Evolutionary conservation across 2,329 filamentous ascomycete genomes (phyloP).

Genomic region (Xylariaceae sp.): DNA sequence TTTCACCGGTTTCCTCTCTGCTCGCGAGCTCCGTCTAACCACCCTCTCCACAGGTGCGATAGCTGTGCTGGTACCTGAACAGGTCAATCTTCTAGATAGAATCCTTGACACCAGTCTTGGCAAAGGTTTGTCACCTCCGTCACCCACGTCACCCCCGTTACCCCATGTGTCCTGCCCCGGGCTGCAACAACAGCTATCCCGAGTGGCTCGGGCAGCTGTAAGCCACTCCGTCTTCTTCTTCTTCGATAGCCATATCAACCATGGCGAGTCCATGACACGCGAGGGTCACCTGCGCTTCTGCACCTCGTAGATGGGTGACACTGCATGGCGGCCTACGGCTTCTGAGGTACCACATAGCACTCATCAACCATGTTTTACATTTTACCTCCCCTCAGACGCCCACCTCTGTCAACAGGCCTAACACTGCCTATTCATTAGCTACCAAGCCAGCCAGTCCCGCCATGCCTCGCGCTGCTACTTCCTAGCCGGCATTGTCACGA

Average conservation of each 20-base stretch:
- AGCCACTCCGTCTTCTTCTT: conserved; percentile 13
- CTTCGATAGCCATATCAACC: no score
- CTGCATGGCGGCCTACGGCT: conserved; percentile 14
- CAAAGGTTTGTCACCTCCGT: no score
- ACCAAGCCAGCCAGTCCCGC: conserved; percentile 4
- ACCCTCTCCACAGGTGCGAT: no score
- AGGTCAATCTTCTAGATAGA: no score
- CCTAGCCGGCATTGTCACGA: conserved; percentile 9
- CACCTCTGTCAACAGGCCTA: conserved; percentile 1
- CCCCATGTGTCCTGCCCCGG: conserved; percentile 6
- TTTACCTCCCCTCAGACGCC: background rate
- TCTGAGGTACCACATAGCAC: conserved; percentile 16
- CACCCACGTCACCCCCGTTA: conserved; percentile 11
- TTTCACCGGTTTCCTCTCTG: no score
- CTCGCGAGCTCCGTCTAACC: no score
- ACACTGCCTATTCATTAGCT: conserved; percentile 6
- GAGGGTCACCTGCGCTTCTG: conserved; percentile 6
- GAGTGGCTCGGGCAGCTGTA: conserved; percentile 10
- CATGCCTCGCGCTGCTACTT: conserved; percentile 11
- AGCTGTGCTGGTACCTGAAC: no score
- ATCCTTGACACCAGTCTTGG: no score
- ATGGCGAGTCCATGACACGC: no score
- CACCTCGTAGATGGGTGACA: conserved; percentile 16
- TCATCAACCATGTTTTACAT: conserved; percentile 1
- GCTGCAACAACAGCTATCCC: conserved; percentile 8